Evolutionary conservation across 2,329 filamentous ascomycete genomes (phyloP).

Genomic region (Lecanosticta acicola): DNA sequence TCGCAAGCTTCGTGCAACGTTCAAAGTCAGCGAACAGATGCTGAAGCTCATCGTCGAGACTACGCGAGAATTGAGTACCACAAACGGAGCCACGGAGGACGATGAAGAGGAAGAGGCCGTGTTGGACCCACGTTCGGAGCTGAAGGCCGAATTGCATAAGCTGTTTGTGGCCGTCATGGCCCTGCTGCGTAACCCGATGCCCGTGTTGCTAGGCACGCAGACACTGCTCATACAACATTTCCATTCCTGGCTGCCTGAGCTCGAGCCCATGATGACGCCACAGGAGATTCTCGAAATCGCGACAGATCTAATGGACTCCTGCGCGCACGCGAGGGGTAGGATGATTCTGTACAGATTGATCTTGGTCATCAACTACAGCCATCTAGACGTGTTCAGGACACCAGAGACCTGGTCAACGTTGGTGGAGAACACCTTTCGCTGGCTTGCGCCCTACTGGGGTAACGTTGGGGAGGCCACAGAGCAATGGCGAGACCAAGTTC

Average conservation of each 20-base stretch:
- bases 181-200: constrained; percentile 81
- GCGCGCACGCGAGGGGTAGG: constrained; percentile 80
- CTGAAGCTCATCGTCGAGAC: constrained; percentile 93
- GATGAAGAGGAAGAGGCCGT: constrained; percentile 60
- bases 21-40: constrained; percentile 90
- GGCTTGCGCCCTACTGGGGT: constrained; percentile 94
- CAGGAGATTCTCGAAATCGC: constrained; percentile 88
- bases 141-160: constrained; percentile 74
- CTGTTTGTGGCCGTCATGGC: constrained; percentile 87
- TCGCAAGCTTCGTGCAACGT: constrained; percentile 77
- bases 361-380: constrained; percentile 85
- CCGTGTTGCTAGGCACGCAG: constrained; percentile 86
- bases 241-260: constrained; percentile 93
- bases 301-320: constrained; percentile 90
- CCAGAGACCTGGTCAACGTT: constrained; percentile 60
- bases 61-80: constrained; percentile 57
- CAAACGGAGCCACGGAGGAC: constrained; percentile 3
- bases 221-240: constrained; percentile 94
- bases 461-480: constrained; percentile 62
- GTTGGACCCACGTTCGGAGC: constrained; percentile 74
- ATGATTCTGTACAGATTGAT: constrained; percentile 87
- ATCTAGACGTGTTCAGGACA: constrained; percentile 73
- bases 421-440: constrained; percentile 67
- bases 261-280: constrained; percentile 66
- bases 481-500: constrained; percentile 88